Evolutionary conservation across 108 stramenopile species (phyloP), one percentile per base, ranked within the genome.

Genomic region (Fragilaria radians): DNA sequence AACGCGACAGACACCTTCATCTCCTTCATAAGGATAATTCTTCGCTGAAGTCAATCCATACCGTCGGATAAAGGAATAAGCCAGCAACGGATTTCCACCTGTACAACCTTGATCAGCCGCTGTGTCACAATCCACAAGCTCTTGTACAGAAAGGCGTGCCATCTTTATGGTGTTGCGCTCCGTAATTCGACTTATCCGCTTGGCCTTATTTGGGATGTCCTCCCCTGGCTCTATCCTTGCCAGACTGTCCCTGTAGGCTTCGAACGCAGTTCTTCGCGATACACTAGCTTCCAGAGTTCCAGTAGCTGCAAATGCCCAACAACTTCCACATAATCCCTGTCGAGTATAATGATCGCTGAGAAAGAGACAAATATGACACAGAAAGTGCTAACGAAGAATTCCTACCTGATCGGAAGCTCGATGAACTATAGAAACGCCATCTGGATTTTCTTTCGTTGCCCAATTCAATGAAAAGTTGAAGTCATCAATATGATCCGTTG

Each of bases 271-370:
- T 42, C 66, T 71, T 0, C 89, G 83, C 2, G 77, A 78, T 3
- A 74, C 77, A 61, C 77, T 80, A 17, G 95, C 89, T 76, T 97
- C 96, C 59, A 96, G 55, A 19, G 90, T 78, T 0, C 96, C 98
- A 2, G 94, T 86, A 5, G 97, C 89, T n/a, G 93, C 86, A 59
- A 97, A 95, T 5, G 98, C 95, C 96, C 96, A 99, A 79, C 98
- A 99, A 0, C 82, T 87, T 19, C 95, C 95, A 71, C 95, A 95
- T 28, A 54, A 45, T 4, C 89, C 91, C 82, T 91, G 71, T 33
- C 1, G 21, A 47, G 19, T 28, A 30, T 33, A 22, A 19, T 0
- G 24, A 19, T 45, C 0, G 17, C 4, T 33, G 47, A 1, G 26
- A 28, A 25, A 7, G 29, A 1, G 25, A 63, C 3, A 7, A 26